Evolutionary conservation across 345 rosid species (phyloP), one percentile per base, ranked within the genome.

Genomic region (Aethionema arabicum): DNA sequence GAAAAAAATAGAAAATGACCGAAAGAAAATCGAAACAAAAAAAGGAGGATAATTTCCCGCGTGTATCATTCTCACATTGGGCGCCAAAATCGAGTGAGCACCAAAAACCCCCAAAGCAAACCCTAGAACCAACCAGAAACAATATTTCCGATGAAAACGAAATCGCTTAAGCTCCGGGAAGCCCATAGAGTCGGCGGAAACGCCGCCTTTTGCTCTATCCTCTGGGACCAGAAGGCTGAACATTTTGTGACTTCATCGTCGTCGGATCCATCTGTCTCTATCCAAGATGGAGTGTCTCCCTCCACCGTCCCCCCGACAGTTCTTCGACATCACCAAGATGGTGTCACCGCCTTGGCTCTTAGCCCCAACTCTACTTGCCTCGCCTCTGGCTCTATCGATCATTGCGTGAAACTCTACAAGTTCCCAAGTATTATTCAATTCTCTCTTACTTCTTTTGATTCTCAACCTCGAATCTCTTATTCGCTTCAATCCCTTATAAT

Each of bases 351-450:
- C 32, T 62, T 90, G 37, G 86, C 95, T 14, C 84, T 93, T 29
- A 90, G 95, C 77, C 85, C 85, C 45, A 88, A 93, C 66, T 87
- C 96, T 58, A 78, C 97, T 49, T 84, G 90, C 80, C 95, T 93
- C 50, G 96, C 99, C 35, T 90, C 99, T 6, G 99, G 91, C 41
- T 90, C 99, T 35, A 76, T 90, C 32, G 99, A 90, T 68, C 96
- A 82, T 74, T 89, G 97, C 38, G 97, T 93, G 52, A 93, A 93
- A 83, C 95, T 93, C 81, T 93, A 85, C 85, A 90, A 79, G 67
- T 93, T 93, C 55, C 97, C 97, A n/a, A 76, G 97, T 89, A 76
- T 37, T 15, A 21, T 29, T 52, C 32, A 38, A 32, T 38, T 14
- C 8, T 16, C 29, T 11, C 10, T 5, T 32, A 15, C 38, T 0